Percentiles rank a stretch among this genome's conserved stretches.
Evolutionary conservation across 129 eudicot genomes (phyloP).

Genomic region (Flaveria bidentis): DNA sequence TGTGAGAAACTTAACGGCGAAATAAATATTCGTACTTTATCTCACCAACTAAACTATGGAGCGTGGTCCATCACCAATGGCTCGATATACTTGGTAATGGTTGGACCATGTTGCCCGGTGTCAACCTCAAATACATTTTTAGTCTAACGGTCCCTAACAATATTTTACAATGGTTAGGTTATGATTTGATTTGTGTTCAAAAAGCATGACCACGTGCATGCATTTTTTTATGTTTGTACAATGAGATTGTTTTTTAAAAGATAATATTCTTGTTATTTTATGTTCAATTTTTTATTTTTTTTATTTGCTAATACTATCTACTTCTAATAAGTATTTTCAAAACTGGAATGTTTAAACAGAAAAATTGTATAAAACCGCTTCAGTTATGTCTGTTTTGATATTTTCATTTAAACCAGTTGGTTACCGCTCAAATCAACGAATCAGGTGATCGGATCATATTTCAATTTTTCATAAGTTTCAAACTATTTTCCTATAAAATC

Average conservation of each 20-base stretch:
- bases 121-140: neutral
- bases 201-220: neutral
- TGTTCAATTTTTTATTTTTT: too few species aligned
- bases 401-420: too few species aligned
- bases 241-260: neutral
- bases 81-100: neutral
- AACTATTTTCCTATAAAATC: too few species aligned
- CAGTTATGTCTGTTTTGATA: too few species aligned
- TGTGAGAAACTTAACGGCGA: conserved; percentile 8
- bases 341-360: too few species aligned
- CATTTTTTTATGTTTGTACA: neutral
- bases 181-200: conserved; percentile 8
- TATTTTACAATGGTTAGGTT: conserved; percentile 4
- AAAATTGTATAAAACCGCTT: too few species aligned
- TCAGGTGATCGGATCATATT: too few species aligned
- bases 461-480: too few species aligned
- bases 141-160: neutral
- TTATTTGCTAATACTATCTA: too few species aligned
- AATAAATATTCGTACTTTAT: neutral
- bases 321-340: too few species aligned
- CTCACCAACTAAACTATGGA: neutral
- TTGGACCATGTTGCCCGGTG: neutral
- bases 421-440: too few species aligned
- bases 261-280: neutral
- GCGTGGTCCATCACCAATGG: conserved; percentile 11